A percentile compares a stretch with the other conserved stretches of the same genome.
Evolutionary conservation across 768 basidiomycete genomes (phyloP).

Genomic region (Lactifluus echinatus): DNA sequence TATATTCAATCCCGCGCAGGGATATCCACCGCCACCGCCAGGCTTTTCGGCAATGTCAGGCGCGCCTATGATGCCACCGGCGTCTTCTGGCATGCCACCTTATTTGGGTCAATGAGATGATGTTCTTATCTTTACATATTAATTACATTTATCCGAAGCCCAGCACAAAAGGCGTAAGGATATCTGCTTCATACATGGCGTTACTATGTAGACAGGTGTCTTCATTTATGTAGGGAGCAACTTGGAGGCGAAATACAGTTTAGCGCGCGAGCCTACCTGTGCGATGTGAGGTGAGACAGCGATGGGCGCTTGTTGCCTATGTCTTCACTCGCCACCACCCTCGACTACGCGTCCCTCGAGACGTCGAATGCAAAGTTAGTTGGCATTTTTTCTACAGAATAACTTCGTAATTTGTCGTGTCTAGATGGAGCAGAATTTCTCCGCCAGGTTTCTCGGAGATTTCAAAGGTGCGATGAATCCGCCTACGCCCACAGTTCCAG

Average conservation of each 20-base stretch:
- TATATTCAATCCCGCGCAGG: constrained; percentile 37
- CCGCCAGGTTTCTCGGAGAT: constrained; percentile 10
- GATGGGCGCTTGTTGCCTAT: not conserved
- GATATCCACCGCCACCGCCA: constrained; percentile 54
- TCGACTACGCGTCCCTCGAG: constrained; percentile 10
- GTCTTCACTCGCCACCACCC: not conserved
- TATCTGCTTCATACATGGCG: not conserved
- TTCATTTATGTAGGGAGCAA: not conserved
- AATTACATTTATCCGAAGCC: not conserved
- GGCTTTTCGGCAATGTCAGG: constrained; percentile 45
- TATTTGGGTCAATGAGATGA: constrained; percentile 11
- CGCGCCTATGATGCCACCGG: constrained; percentile 34
- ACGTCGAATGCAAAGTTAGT: constrained; percentile 9
- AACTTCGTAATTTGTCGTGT: not conserved
- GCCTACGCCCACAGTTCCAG: not conserved
- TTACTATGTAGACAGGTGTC: not conserved
- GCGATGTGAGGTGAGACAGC: not conserved
- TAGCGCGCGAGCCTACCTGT: too few relatives aligned
- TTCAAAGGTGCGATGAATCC: constrained; percentile 4
- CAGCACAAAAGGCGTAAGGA: not conserved
- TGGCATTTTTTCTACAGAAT: not conserved
- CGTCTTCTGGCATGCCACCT: constrained; percentile 16
- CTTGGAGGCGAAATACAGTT: too few relatives aligned
- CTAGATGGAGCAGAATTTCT: constrained; percentile 6
- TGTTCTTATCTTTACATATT: constrained; percentile 1